Evolutionary conservation across 331 rosid genomes (phyloP).

Genomic region (Ulmus americana): DNA sequence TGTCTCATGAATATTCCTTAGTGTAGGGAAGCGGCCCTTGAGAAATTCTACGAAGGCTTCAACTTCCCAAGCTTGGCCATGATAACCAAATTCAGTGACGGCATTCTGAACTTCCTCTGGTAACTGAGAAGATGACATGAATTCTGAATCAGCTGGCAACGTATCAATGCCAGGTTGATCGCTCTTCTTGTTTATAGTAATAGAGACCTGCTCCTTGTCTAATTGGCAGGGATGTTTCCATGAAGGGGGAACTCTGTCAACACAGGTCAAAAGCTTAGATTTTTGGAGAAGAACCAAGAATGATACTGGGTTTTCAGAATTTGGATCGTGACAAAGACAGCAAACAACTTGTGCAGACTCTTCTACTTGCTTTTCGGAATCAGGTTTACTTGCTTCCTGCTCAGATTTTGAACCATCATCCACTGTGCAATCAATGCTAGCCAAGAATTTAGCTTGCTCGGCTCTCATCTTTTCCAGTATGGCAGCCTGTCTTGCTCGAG

Average conservation of each 20-base stretch:
- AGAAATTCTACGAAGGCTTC: slow-evolving; percentile 37
- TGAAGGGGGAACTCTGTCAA: slow-evolving; percentile 64
- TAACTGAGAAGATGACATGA: slow-evolving; percentile 40
- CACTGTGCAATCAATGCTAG: slow-evolving; percentile 45
- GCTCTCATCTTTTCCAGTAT: slow-evolving; percentile 89
- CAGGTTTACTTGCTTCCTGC: slow-evolving; percentile 35
- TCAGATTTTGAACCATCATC: slow-evolving; percentile 55
- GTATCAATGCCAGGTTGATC: slow-evolving; percentile 34
- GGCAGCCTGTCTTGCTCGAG: slow-evolving; percentile 95
- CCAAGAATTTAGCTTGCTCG: slow-evolving; percentile 84
- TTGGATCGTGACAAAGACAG: slow-evolving; percentile 87
- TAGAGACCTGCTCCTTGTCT: slow-evolving; percentile 42
- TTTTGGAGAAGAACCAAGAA: slow-evolving; percentile 83
- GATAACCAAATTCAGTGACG: slow-evolving; percentile 39
- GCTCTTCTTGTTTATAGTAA: slow-evolving; percentile 27
- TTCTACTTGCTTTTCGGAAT: slow-evolving; percentile 40
- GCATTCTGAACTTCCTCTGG: slow-evolving; percentile 50
- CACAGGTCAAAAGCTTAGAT: slow-evolving; percentile 83
- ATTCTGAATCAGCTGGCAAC: slow-evolving; percentile 31
- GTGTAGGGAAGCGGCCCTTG: slow-evolving; percentile 49
- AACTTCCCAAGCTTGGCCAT: slow-evolving; percentile 56
- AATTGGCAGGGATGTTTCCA: slow-evolving; percentile 51
- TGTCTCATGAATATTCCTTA: slow-evolving; percentile 45
- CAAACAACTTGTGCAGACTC: slow-evolving; percentile 65
- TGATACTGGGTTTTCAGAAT: slow-evolving; percentile 60